Evolutionary conservation across 352 stramenopile genomes (phyloP).

Genomic region (Globisporangium viniferum): DNA sequence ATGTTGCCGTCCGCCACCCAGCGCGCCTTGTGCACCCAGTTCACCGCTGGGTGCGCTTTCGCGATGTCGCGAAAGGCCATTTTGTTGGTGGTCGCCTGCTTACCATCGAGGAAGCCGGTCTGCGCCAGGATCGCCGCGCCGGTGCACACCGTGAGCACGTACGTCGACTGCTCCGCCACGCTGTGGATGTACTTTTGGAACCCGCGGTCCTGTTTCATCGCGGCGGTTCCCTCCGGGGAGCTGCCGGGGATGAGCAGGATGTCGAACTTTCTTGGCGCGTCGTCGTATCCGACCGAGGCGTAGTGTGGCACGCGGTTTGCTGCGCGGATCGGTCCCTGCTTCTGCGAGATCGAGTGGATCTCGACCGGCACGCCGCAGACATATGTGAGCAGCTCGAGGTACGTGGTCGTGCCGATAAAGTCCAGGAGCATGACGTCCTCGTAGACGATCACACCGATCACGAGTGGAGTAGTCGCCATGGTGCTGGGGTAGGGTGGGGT

Average conservation of each 20-base stretch:
- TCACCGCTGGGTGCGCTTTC: conserved; percentile 4
- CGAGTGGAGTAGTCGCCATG: conserved; percentile 12
- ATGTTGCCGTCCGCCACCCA: conserved; percentile 3
- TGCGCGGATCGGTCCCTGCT: not conserved
- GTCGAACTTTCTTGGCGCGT: conserved; percentile 16
- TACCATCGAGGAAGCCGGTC: conserved; percentile 24
- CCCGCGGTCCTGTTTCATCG: conserved; percentile 1
- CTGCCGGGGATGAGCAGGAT: conserved; percentile 13
- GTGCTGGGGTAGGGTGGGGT: too few relatives aligned
- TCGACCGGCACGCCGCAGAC: conserved; percentile 29
- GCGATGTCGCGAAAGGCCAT: conserved; percentile 8
- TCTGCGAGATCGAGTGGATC: conserved; percentile 44
- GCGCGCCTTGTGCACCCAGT: conserved; percentile 20
- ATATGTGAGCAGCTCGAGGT: conserved; percentile 41
- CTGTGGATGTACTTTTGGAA: conserved; percentile 11
- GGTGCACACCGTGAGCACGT: conserved; percentile 25
- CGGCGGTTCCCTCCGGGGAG: not conserved
- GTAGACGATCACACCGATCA: conserved; percentile 47
- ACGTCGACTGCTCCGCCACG: not conserved
- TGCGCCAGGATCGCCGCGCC: conserved; percentile 19
- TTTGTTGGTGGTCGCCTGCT: conserved; percentile 29
- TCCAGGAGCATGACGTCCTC: conserved; percentile 48
- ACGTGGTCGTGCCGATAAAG: conserved; percentile 45
- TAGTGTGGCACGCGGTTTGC: conserved; percentile 20
- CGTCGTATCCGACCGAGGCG: conserved; percentile 13